Evolutionary conservation across 2,329 filamentous ascomycete genomes (phyloP).

Genomic region (Fusarium udum): DNA sequence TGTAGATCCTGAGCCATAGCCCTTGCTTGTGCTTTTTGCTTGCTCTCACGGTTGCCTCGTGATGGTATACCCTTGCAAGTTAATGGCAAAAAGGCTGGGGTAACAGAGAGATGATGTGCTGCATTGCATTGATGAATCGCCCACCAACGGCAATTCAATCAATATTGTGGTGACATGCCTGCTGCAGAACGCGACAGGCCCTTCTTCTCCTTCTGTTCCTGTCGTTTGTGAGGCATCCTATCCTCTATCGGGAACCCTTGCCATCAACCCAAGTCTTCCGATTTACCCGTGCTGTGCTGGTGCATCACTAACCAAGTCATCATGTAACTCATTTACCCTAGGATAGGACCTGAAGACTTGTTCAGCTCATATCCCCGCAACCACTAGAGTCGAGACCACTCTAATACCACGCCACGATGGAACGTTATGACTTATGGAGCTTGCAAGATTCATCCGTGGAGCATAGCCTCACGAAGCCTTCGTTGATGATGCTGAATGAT

Average conservation of each 20-base stretch:
- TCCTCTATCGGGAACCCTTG: conserved; percentile 11
- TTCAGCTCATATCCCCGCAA: conserved; percentile 6
- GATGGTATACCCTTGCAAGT: conserved; percentile 10
- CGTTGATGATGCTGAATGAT: background rate
- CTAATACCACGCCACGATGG: conserved; percentile 22
- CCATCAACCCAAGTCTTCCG: conserved; percentile 14
- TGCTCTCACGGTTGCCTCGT: conserved; percentile 6
- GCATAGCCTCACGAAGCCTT: background rate
- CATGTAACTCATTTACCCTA: conserved; percentile 6
- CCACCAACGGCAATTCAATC: background rate
- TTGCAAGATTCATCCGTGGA: background rate
- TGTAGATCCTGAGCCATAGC: conserved; percentile 13
- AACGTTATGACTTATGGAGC: background rate
- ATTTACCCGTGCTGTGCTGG: conserved; percentile 8
- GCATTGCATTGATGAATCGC: conserved; percentile 22
- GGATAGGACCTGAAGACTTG: background rate
- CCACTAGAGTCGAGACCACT: conserved; percentile 11
- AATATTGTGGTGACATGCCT: background rate
- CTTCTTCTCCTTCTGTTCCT: conserved; percentile 17
- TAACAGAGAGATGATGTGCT: conserved; percentile 5
- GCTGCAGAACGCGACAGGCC: background rate
- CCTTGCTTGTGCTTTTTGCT: conserved; percentile 7
- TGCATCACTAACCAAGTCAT: background rate
- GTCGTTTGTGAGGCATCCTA: conserved; percentile 24
- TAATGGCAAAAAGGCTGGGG: background rate